Evolutionary conservation across 2,329 filamentous ascomycete species (phyloP), one percentile per base, ranked within the genome.

Genomic region (Chaetomium sp.): DNA sequence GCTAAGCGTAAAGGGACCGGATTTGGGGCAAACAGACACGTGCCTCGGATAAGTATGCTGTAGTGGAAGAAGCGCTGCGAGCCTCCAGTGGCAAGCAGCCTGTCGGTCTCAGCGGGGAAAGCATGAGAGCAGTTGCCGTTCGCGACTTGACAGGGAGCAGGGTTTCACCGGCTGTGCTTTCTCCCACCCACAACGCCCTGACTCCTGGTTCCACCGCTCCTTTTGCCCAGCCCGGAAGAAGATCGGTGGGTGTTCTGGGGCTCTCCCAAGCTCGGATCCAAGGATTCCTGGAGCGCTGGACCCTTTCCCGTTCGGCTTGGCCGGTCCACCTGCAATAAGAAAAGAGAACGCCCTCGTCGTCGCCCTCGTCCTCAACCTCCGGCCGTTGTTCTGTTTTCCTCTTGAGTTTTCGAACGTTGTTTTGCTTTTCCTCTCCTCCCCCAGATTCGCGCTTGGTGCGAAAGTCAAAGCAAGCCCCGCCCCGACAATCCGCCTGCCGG

Each of bases 191-290:
- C 44, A 49, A 48, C 45, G 42, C 37, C 46, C 36, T 40, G 38
- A 52, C 49, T 41, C 33, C 37, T 46, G 59, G 60, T 49, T 60
- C 62, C 62, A 64, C 62, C 61, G 62, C 62, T 61, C 40, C 58
- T 64, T 56, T 56, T 59, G 59, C 58, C 56, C 52, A 53, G 51
- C 46, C 59, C 55, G 49, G 33, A 43, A 35, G 55, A 49, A 59
- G 57, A 58, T 61, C 58, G 19, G 19, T 27, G 19, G 19, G 19
- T 27, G 19, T 27, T 60, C 37, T 12, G 12, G 8, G 56, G 53
- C 56, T 43, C 40, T 57, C 54, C 57, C 37, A 45, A 48, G 52
- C 38, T 50, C 54, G 55, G 52, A 57, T 55, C 55, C 58, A 53
- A 52, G 54, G 34, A 54, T 51, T 52, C 47, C 33, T 10, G 37